Base-by-base conservation (phyloP, 176 grass and related monocot species). In the Poa annua region DNA sequence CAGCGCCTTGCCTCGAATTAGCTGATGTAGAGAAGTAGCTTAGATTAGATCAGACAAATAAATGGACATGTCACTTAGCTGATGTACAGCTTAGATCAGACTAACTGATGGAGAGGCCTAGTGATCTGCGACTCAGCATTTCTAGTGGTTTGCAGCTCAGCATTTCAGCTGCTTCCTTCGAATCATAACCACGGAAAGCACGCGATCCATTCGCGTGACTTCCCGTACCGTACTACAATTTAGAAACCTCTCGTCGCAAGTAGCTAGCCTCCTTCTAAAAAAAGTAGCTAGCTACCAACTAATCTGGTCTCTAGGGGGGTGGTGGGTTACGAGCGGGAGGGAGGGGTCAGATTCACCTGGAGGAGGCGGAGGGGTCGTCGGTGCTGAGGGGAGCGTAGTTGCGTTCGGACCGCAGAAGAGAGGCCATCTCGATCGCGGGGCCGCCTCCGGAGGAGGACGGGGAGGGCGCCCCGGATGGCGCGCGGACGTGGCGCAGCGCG, bases 301-400 rank as follows among this genome's bases (percentile, higher is more conserved):
- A 45, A 67, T 82, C 69, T 73, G 70, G 70, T 73, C 68, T 74
- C 45, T 38, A 38, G 2, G 44, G 19, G 3, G 49, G 35, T 1
- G 0, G 22, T 7, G n/a, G 60, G 26, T 47, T 35, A n/a, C 38
- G 20, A 19, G 7, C 14, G 32, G 63, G 65, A 4, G 38, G 51
- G 25, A 4, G 38, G 51, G 25, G 20, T 63, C 33, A 41, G 75
- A 55, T 2, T 29, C 22, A 99, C 93, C 97, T 99, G 80, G 89
- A 94, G 42, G 85, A 72, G 59, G 56, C 86, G 80, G 93, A 87
- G 78, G 91, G 88, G 59, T 99, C 97, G 22, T 99, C 89, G 24
- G 93, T 96, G 91, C 93, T 99, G 85, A 99, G 93, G 76, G 93
- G 97, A 6, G 74, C 81, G 87, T 99, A 99, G 61, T 84, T 24